These are phyloP conservation scores for Podosphaera fusca DNA, from an alignment of 2,329 filamentous ascomycete species.

Conservation along the genomic window DNA sequence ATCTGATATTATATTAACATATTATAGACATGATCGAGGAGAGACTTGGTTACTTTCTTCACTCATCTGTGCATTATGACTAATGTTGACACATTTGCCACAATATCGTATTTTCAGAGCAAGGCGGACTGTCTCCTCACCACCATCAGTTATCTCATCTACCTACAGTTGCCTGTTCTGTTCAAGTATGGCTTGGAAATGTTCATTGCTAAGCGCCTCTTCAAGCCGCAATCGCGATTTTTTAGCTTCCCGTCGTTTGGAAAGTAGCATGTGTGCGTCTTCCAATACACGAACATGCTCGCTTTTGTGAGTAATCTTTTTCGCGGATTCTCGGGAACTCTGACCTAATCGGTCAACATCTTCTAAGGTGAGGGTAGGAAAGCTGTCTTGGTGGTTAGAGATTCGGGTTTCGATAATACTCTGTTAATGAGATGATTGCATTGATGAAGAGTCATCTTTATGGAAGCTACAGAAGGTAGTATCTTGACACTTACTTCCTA, in stretches of 20 bases:
- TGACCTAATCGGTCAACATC: too few species aligned
- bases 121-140: conserved; percentile 1
- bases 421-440: conserved; percentile 4
- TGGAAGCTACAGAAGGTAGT: too few species aligned
- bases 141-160: background rate
- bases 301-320: too few species aligned
- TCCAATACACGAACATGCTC: conserved; percentile 1
- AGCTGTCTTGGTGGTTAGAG: conserved; percentile 1
- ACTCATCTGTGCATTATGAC: conserved; percentile 6
- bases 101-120: background rate
- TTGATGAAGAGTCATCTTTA: background rate
- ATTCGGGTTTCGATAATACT: conserved; percentile 1
- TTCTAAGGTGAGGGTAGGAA: background rate
- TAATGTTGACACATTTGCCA: conserved; percentile 4
- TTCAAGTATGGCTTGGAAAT: conserved; percentile 4
- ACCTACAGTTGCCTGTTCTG: conserved; percentile 2
- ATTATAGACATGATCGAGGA: too few species aligned
- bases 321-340: too few species aligned
- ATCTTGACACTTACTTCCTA: too few species aligned
- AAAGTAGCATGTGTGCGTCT: conserved; percentile 5
- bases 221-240: conserved; percentile 5
- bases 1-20: too few species aligned
- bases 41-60: background rate
- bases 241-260: conserved; percentile 7
- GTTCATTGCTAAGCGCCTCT: conserved; percentile 4